phyloP scores from a whole-genome alignment of 2,329 filamentous ascomycete species.

The Fusarium ambrosium region DNA sequence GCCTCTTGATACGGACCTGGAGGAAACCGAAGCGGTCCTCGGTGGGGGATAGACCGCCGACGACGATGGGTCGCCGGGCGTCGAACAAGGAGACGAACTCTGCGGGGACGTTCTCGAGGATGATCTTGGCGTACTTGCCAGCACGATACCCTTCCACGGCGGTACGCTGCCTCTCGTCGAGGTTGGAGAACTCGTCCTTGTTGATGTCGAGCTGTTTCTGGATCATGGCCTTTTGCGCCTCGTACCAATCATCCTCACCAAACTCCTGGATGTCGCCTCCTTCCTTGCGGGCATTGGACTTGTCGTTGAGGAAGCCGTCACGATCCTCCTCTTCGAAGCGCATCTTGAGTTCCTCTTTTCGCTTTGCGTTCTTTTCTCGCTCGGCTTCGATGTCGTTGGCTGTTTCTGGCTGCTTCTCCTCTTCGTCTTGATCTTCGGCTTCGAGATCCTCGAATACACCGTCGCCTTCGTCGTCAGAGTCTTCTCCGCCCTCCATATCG shows the following conservation, averaged over 20 bases:
- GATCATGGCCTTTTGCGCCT: slow-evolving; percentile 92
- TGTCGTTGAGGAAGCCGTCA: slow-evolving; percentile 95
- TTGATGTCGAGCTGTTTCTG: slow-evolving; percentile 98
- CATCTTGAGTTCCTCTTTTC: slow-evolving; percentile 94
- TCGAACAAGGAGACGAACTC: slow-evolving; percentile 91
- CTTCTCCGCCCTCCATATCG: slow-evolving; percentile 68
- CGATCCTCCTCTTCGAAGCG: slow-evolving; percentile 98
- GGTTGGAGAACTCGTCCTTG: slow-evolving; percentile 87
- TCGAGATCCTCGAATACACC: slow-evolving; percentile 72
- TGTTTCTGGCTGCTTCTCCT: slow-evolving; percentile 54
- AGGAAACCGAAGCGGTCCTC: slow-evolving; percentile 97
- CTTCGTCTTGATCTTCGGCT: slow-evolving; percentile 74
- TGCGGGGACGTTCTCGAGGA: slow-evolving; percentile 88
- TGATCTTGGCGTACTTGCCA: slow-evolving; percentile 92
- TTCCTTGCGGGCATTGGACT: slow-evolving; percentile 80
- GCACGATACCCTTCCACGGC: slow-evolving; percentile 92
- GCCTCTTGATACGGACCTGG: slow-evolving; percentile 95
- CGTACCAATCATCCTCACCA: slow-evolving; percentile 99
- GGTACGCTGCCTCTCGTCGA: slow-evolving; percentile 86
- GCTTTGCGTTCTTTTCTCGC: slow-evolving; percentile 88
- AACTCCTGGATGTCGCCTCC: slow-evolving; percentile 81
- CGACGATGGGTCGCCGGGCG: slow-evolving; percentile 83
- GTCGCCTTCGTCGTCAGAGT: slow-evolving; percentile 65
- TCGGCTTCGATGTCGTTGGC: slow-evolving; percentile 81
- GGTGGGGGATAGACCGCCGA: slow-evolving; percentile 92